Base-by-base conservation (phyloP, 192 early-diverging fungal species). In the Coemansia umbellata region DNA sequence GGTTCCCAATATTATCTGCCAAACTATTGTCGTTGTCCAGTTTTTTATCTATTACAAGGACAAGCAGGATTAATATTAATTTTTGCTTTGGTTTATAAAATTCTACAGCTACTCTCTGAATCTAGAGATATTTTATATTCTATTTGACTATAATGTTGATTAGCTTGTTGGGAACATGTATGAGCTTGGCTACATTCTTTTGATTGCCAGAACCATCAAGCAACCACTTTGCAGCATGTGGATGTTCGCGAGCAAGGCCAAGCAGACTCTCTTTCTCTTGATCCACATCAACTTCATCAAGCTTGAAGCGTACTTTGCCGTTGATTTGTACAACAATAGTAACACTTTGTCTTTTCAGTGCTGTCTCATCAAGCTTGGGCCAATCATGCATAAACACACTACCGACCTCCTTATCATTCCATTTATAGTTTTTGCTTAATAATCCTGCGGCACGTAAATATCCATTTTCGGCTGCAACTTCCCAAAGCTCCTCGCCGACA, bases 401-500 rank as follows among this genome's bases (percentile, higher is more conserved):
- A 31, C 5, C 26, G 28, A 8, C 13, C 2, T 1, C 19, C 24
- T 13, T 19, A 37, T 17, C 31, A 28, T 10, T 22, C 2, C 1
- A 11, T 22, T 13, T 19, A 37, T 17, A 37, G 36, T 10, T 22
- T 14, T 4, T 26, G 2, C 26, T 37, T 18, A 5, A 14, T 9
- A 47, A 31, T 5, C 24, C 50, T 19, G 48, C 27, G 8, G 27
- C 37, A 0, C 5, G 17, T 14, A 84, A 36, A 17, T 53, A 48
- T 19, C 80, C 79, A 33, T 35, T 58, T 14, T 43, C 32, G 8
- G 17, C 13, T 5, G 30, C 36, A 13, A 63, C 30, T 17, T 75
- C 72, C 88, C 88, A 91, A 40, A 83, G 81, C 54, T 91, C 88
- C 60, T 88, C 88, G 40, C 82, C 79, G n/a, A 86, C 62, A 37